Base-by-base conservation (phyloP, 805 yeast species). In the Alloascoidea hylecoeti region DNA sequence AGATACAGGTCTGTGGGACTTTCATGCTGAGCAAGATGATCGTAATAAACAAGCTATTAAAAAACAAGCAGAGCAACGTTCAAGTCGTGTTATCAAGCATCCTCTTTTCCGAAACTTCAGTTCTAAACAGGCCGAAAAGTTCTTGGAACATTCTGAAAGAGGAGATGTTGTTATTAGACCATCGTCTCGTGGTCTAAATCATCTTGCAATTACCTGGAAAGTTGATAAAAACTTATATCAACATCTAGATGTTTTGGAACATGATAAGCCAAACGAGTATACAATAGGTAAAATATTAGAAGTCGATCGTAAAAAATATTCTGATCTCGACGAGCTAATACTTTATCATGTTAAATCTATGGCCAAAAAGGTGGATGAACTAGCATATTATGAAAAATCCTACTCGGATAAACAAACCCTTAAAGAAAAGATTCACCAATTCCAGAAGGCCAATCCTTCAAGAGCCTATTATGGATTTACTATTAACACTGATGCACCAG, bases 161-260 rank as follows among this genome's bases (percentile, higher is more conserved):
- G 99, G 99, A 38, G 95, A 84, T 48, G 72, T 85, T 59, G 95
- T 92, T 15, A 81, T 92, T 40, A 72, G 99, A 47, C 99, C 97
- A 15, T 85, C 96, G 0, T 84, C 95, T 5, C 75, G 78, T 44
- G 98, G 98, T 34, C 67, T 72, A 35, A 82, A 84, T 44, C 96
- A 78, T 56, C 67, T 92, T 47, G 86, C 95, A 2, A 78, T 89
- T 33, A 89, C 99, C 0, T 92, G 97, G 96, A 92, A 92, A 55
- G 88, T 92, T 35, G 92, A 83, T 42, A 89, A 83, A 52, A 81
- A 78, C 53, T 61, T 89, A 44, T 92, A 80, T 60, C 97, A 92
- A 55, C 97, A 92, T 55, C 63, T 92, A 45, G 92, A 86, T 48
- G 81, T 92, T 35, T 64, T 76, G 44, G 97, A 92, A 57, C 68